Evolutionary conservation across 78 protist species (phyloP).

Genomic region (Diacronema lutheri): DNA sequence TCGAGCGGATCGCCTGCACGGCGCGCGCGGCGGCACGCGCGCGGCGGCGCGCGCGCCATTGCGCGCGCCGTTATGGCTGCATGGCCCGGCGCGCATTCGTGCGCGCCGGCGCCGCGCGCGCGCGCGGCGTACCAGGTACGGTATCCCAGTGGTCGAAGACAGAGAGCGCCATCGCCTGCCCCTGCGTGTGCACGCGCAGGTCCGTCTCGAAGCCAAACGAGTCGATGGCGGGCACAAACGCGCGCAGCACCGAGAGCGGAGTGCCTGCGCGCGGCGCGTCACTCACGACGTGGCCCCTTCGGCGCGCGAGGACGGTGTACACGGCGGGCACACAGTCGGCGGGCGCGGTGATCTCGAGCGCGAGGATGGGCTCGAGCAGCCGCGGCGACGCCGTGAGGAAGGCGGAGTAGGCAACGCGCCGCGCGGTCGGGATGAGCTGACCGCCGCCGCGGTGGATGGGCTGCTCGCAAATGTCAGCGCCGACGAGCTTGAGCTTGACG

Average conservation of each 20-base stretch:
- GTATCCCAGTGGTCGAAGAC: slow-evolving; percentile 92
- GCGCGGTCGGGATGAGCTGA: slow-evolving; percentile 76
- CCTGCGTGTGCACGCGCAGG: slow-evolving; percentile 81
- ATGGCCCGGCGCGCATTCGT: no score
- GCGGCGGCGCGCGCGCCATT: no score
- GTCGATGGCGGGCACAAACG: slow-evolving; percentile 94
- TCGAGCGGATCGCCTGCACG: slow-evolving; percentile 99
- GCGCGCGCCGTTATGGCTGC: no score
- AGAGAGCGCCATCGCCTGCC: slow-evolving; percentile 84
- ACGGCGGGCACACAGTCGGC: slow-evolving; percentile 87
- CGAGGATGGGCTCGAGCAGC: slow-evolving; percentile 88
- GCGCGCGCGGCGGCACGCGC: no score
- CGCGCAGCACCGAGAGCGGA: slow-evolving; percentile 78
- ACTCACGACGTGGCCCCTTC: slow-evolving; percentile 44
- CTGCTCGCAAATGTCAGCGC: slow-evolving; percentile 75
- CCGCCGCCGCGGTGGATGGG: slow-evolving; percentile 68
- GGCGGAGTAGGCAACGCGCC: slow-evolving; percentile 87
- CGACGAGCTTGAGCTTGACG: slow-evolving; percentile 57
- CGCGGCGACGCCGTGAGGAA: slow-evolving; percentile 90
- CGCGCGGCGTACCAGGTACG: neutral
- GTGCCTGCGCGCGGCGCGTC: slow-evolving; percentile 88
- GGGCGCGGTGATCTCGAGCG: slow-evolving; percentile 87
- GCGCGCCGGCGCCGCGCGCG: no score
- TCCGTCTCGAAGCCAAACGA: slow-evolving; percentile 99
- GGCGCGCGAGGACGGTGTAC: slow-evolving; percentile 65